Evolutionary conservation across 2,329 filamentous ascomycete species (phyloP).

Genomic region (Cladosporium colombiae): DNA sequence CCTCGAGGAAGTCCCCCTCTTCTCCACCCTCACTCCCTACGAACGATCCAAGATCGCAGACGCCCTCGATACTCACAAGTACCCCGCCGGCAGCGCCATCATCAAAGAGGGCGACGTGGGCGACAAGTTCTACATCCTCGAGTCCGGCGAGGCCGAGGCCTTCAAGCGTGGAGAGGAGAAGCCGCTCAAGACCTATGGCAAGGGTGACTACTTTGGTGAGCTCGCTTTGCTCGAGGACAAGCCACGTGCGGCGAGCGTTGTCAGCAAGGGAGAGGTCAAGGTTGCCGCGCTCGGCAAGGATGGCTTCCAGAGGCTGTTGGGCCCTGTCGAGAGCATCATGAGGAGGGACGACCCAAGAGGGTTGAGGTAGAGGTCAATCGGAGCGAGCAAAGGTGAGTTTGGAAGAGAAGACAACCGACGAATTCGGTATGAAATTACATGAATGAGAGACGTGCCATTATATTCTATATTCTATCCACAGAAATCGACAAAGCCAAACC

Average conservation of each 20-base stretch:
- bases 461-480: conserved; percentile 10
- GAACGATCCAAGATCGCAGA: conserved; percentile 98
- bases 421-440: conserved; percentile 9
- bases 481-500: conserved; percentile 1
- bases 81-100: conserved; percentile 74
- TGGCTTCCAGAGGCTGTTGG: conserved; percentile 89
- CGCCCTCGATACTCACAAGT: conserved; percentile 89
- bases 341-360: conserved; percentile 65
- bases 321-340: conserved; percentile 93
- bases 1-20: conserved; percentile 86
- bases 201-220: conserved; percentile 97
- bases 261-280: conserved; percentile 84
- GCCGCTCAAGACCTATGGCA: conserved; percentile 77
- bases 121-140: conserved; percentile 87
- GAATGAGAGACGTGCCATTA: conserved; percentile 14
- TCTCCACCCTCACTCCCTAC: conserved; percentile 81
- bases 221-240: conserved; percentile 90
- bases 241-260: conserved; percentile 84
- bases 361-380: neutral
- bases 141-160: conserved; percentile 82
- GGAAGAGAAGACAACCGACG: neutral
- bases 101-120: conserved; percentile 91
- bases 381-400: neutral
- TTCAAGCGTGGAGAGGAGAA: conserved; percentile 73
- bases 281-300: conserved; percentile 90